These are phyloP conservation scores for Cryomyces minteri DNA, from an alignment of 495 filamentous ascomycete genomes.

Conservation along the genomic window DNA sequence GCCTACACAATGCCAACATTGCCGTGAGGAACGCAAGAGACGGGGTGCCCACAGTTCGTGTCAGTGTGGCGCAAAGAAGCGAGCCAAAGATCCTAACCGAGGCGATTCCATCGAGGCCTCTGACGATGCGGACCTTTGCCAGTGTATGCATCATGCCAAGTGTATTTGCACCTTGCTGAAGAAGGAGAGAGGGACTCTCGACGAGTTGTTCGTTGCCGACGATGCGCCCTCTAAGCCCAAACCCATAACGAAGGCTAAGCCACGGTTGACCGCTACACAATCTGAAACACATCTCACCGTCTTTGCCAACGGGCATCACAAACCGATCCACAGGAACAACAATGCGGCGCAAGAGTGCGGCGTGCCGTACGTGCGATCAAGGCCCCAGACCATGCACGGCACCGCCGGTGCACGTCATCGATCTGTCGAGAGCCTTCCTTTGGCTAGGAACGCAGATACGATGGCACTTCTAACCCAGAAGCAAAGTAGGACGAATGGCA, in stretches of 20 bases:
- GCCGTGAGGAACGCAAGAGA: slow-evolving; percentile 91
- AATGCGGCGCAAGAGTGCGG: slow-evolving; percentile 70
- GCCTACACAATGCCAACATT: slow-evolving; percentile 96
- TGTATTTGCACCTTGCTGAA: slow-evolving; percentile 76
- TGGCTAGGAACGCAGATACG: not conserved
- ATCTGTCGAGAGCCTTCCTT: not conserved
- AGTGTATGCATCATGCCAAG: slow-evolving; percentile 78
- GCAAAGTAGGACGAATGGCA: not conserved
- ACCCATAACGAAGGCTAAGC: slow-evolving; percentile 24
- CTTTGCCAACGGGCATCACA: slow-evolving; percentile 88
- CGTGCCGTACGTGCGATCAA: slow-evolving; percentile 48
- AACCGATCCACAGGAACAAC: slow-evolving; percentile 78
- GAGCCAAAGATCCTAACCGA: not conserved
- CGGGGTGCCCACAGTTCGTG: slow-evolving; percentile 90
- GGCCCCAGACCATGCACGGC: slow-evolving; percentile 33
- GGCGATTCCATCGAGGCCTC: slow-evolving; percentile 29
- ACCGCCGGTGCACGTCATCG: not conserved
- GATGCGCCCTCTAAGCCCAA: not conserved
- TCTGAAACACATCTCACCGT: slow-evolving; percentile 70
- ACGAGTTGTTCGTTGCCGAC: slow-evolving; percentile 1
- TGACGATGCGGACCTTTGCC: slow-evolving; percentile 21
- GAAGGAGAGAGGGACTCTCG: slow-evolving; percentile 38
- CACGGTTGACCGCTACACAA: slow-evolving; percentile 61
- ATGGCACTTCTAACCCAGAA: not conserved
- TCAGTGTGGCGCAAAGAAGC: slow-evolving; percentile 78